These are phyloP conservation scores for Eimeria necatrix DNA, from an alignment of 169 alveolate genomes.

Conservation along the genomic window DNA sequence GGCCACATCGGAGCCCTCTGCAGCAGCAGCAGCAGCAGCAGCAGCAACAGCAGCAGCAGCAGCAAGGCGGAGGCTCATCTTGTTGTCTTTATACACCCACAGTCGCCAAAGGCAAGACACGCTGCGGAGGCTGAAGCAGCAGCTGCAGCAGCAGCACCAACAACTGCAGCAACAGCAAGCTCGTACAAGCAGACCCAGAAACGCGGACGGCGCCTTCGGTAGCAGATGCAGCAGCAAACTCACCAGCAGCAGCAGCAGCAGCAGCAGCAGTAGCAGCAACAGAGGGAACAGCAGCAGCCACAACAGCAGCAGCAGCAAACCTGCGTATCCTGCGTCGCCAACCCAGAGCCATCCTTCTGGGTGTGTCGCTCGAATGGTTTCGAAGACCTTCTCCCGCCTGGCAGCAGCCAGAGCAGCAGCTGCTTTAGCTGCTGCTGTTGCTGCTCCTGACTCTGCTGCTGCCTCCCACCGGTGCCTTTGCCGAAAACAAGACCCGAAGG, in stretches of 20 bases:
- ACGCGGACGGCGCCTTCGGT: background rate
- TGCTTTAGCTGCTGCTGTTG: background rate
- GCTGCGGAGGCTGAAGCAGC: constrained; percentile 48
- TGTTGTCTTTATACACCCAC: background rate
- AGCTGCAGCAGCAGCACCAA: background rate
- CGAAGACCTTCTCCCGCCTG: background rate
- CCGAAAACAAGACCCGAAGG: constrained; percentile 53
- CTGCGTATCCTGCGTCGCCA: constrained; percentile 72
- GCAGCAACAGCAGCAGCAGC: background rate
- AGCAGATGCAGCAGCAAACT: constrained; percentile 5
- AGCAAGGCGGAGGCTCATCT: background rate
- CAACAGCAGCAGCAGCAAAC: constrained; percentile 42
- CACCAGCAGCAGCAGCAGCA: background rate
- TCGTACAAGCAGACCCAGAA: too few relatives aligned
- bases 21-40: constrained; percentile 57
- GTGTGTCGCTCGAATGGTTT: background rate
- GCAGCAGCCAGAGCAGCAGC: background rate
- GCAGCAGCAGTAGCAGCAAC: constrained; percentile 41
- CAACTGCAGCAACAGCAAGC: constrained; percentile 39
- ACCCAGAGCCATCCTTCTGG: constrained; percentile 61
- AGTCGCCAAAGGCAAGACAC: background rate
- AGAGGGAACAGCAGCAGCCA: constrained; percentile 17
- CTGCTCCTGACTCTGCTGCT: background rate
- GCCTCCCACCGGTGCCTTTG: background rate
- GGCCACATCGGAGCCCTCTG: constrained; percentile 43